phyloP scores from a whole-genome alignment of 352 stramenopile species.

The Phytopythium delawarense region DNA sequence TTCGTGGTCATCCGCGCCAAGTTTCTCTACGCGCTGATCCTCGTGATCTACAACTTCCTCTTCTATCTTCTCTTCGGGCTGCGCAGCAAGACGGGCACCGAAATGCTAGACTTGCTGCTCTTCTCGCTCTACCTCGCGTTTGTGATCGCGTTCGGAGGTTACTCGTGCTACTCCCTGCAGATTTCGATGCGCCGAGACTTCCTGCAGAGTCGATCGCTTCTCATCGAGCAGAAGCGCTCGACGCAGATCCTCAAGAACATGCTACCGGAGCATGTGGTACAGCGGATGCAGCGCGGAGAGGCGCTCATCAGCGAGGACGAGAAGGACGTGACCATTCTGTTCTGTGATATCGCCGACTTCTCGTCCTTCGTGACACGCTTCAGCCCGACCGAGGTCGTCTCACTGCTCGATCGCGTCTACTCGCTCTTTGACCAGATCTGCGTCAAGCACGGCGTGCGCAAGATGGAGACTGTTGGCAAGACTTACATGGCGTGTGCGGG shows the following conservation, averaged over 20 bases:
- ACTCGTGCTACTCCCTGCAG: slow-evolving; percentile 79
- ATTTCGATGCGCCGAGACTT: slow-evolving; percentile 83
- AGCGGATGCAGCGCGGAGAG: slow-evolving; percentile 82
- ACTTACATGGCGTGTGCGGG: slow-evolving; percentile 89
- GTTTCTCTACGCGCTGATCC: slow-evolving; percentile 69
- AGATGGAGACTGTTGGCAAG: slow-evolving; percentile 93
- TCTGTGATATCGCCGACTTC: slow-evolving; percentile 85
- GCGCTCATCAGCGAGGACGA: slow-evolving; percentile 83
- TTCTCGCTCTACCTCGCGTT: slow-evolving; percentile 76
- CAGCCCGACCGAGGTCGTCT: slow-evolving; percentile 67
- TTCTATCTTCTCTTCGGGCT: slow-evolving; percentile 61
- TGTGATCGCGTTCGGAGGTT: slow-evolving; percentile 67
- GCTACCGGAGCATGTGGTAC: slow-evolving; percentile 77
- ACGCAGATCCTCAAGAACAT: slow-evolving; percentile 87
- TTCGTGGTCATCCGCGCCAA: slow-evolving; percentile 85
- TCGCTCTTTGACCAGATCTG: slow-evolving; percentile 90
- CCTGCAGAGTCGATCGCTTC: slow-evolving; percentile 68
- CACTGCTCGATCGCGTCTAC: slow-evolving; percentile 90
- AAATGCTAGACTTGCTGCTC: slow-evolving; percentile 52
- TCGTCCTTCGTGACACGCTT: slow-evolving; percentile 77
- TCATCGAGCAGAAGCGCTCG: slow-evolving; percentile 74
- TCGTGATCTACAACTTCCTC: slow-evolving; percentile 76
- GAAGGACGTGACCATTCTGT: slow-evolving; percentile 85
- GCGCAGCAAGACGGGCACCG: slow-evolving; percentile 26
- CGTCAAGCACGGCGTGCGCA: slow-evolving; percentile 88